Percentiles rank a stretch among this genome's conserved stretches.
These are phyloP conservation scores for Daedaleopsis nitida DNA, from an alignment of 768 basidiomycete species.

Conservation along the genomic window DNA sequence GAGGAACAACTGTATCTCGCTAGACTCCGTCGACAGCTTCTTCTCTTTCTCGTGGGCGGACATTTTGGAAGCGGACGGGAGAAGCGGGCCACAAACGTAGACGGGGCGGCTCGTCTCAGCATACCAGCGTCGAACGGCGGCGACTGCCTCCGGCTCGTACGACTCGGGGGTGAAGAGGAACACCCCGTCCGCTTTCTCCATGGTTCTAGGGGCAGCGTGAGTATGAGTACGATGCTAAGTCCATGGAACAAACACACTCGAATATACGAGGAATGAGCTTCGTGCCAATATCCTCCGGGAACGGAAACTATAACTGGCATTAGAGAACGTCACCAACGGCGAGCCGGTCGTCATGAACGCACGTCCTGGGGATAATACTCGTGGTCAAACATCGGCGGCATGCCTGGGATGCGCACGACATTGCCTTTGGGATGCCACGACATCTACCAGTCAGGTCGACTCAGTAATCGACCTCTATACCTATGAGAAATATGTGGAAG, in stretches of 20 bases:
- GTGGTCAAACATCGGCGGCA: constrained; percentile 3
- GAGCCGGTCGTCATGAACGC: neutral
- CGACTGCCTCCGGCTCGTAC: constrained; percentile 19
- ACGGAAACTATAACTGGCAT: neutral
- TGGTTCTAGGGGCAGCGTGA: neutral
- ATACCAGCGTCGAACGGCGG: constrained; percentile 14
- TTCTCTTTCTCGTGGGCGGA: constrained; percentile 11
- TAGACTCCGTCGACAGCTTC: constrained; percentile 7
- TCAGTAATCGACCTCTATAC: neutral
- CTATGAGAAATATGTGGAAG: neutral
- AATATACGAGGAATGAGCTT: neutral
- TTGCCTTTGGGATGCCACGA: neutral
- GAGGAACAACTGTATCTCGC: constrained; percentile 19
- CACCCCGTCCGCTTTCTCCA: constrained; percentile 18
- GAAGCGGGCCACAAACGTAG: constrained; percentile 20
- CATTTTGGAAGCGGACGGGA: constrained; percentile 6
- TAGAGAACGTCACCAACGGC: neutral
- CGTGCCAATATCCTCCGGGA: neutral
- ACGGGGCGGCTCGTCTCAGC: constrained; percentile 4
- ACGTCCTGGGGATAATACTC: constrained; percentile 5
- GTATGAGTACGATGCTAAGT: neutral
- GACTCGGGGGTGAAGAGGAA: constrained; percentile 12
- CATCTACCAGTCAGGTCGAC: neutral
- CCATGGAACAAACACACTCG: neutral
- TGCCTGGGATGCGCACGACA: neutral